Evolutionary conservation across 1,284 basidiomycete genomes (phyloP).

Genomic region (Pisolithus thermaeus): DNA sequence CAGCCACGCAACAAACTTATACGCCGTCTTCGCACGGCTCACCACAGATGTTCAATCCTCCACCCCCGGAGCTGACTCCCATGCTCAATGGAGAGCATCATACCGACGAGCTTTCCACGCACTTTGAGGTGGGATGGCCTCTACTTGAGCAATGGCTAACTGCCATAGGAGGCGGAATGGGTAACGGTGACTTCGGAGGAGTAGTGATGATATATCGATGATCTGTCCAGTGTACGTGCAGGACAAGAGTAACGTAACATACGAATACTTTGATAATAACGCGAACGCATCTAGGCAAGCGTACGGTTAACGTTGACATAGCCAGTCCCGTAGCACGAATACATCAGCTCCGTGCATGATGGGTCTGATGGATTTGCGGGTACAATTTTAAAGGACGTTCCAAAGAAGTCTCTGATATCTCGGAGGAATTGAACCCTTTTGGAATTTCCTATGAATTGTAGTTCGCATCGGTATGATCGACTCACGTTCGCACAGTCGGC

Average conservation of each 20-base stretch:
- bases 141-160: conserved; percentile 73
- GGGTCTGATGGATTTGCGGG: conserved; percentile 44
- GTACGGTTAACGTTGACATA: conserved; percentile 74
- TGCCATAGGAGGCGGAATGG: conserved; percentile 52
- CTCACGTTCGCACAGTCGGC: conserved; percentile 78
- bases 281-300: conserved; percentile 40
- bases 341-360: conserved; percentile 51
- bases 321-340: conserved; percentile 77
- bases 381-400: conserved; percentile 58
- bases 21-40: conserved; percentile 24
- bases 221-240: conserved; percentile 3
- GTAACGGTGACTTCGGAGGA: conserved; percentile 42
- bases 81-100: conserved; percentile 85
- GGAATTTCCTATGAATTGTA: conserved; percentile 7
- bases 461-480: conserved; percentile 14
- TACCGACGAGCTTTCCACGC: conserved; percentile 84
- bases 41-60: conserved; percentile 9
- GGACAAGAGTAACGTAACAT: not conserved
- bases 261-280: conserved; percentile 1
- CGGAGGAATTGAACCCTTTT: conserved; percentile 83
- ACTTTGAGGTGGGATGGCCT: conserved; percentile 81
- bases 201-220: conserved; percentile 46
- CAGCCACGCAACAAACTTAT: conserved; percentile 28
- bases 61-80: conserved; percentile 53
- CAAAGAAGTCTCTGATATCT: conserved; percentile 80